Evolutionary conservation across 257 asterid species (phyloP).

Genomic region (Penstemon eatonii): DNA sequence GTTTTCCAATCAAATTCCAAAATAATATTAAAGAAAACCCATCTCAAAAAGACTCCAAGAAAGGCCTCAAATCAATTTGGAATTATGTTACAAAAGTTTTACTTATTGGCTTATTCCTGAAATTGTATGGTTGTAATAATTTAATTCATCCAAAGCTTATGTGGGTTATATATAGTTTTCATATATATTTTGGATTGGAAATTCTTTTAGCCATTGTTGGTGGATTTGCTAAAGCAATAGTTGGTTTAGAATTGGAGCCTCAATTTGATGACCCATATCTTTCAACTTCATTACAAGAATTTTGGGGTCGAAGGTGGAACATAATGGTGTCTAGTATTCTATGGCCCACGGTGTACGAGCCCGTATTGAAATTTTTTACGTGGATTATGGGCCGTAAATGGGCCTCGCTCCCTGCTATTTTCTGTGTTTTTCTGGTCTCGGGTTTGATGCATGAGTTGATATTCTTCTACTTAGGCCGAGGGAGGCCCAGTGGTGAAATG

Average conservation of each 20-base stretch:
- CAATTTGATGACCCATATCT: conserved; percentile 45
- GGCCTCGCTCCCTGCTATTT: conserved; percentile 39
- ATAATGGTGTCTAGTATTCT: conserved; percentile 40
- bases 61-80: conserved; percentile 28
- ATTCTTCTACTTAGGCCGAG: conserved; percentile 41
- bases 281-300: conserved; percentile 43
- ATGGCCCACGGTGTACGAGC: conserved; percentile 39
- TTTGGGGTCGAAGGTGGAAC: conserved; percentile 51
- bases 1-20: conserved; percentile 38
- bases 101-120: conserved; percentile 24
- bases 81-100: conserved; percentile 27
- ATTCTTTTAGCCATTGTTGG: conserved; percentile 27
- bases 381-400: conserved; percentile 33
- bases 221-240: conserved; percentile 26
- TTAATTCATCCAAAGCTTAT: conserved; percentile 30
- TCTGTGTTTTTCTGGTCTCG: conserved; percentile 33
- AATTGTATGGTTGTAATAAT: conserved; percentile 29
- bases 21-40: not conserved
- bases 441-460: conserved; percentile 44
- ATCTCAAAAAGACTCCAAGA: not conserved
- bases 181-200: conserved; percentile 37
- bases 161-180: conserved; percentile 29
- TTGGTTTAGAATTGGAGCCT: conserved; percentile 45
- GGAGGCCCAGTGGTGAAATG: conserved; percentile 39
- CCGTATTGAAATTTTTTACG: conserved; percentile 1